Evolutionary conservation across 768 basidiomycete genomes (phyloP).

Genomic region (Termitomyces sp.): DNA sequence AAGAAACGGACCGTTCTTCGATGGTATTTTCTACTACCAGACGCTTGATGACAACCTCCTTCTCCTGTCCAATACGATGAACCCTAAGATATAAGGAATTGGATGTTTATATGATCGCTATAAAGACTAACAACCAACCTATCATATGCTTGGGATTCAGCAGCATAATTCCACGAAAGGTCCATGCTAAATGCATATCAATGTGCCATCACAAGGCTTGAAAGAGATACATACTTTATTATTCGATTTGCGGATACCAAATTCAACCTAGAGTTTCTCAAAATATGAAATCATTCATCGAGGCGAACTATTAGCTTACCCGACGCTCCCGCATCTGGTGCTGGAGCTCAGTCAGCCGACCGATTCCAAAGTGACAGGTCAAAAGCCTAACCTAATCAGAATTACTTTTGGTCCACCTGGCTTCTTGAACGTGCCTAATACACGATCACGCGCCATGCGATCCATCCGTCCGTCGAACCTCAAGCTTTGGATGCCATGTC

Average conservation of each 20-base stretch:
- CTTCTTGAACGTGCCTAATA: slow-evolving; percentile 48
- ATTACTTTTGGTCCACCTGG: slow-evolving; percentile 55
- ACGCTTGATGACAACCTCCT: slow-evolving; percentile 61
- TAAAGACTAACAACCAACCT: slow-evolving; percentile 17
- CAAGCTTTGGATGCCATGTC: slow-evolving; percentile 51
- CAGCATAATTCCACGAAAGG: slow-evolving; percentile 68
- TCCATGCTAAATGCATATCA: slow-evolving; percentile 43
- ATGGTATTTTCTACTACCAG: slow-evolving; percentile 63
- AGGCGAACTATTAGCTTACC: slow-evolving; percentile 17
- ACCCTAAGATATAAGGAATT: slow-evolving; percentile 36
- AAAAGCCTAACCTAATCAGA: slow-evolving; percentile 43
- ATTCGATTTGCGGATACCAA: slow-evolving; percentile 64
- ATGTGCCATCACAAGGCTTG: neutral
- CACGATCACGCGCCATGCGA: slow-evolving; percentile 40
- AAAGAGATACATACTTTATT: slow-evolving; percentile 42
- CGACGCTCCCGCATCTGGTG: slow-evolving; percentile 66
- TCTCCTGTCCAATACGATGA: slow-evolving; percentile 67
- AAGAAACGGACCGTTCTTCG: slow-evolving; percentile 61
- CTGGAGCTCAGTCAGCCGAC: slow-evolving; percentile 20
- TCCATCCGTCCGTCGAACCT: slow-evolving; percentile 72
- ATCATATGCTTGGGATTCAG: slow-evolving; percentile 63
- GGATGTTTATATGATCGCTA: slow-evolving; percentile 12
- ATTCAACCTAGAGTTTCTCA: slow-evolving; percentile 34
- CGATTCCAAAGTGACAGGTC: neutral
- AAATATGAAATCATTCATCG: neutral